Percentiles rank a stretch among this genome's conserved stretches.
These are phyloP conservation scores for Dalbergia cultrata DNA, from an alignment of 306 rosid species.

Conservation along the genomic window DNA sequence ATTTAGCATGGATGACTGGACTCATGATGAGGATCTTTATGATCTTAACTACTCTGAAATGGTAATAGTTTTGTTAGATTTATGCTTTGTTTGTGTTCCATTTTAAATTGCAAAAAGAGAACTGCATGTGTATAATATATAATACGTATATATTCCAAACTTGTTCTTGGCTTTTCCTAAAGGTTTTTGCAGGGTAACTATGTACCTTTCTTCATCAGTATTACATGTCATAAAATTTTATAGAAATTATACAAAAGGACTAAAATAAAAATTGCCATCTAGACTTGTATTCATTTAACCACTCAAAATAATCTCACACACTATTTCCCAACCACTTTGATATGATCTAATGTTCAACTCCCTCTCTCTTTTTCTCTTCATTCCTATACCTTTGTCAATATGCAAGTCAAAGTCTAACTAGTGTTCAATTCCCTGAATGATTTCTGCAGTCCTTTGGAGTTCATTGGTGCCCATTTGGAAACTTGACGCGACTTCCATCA, in stretches of 20 bases:
- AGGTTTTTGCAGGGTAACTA: neutral
- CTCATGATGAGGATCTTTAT: constrained; percentile 94
- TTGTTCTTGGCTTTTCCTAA: constrained; percentile 23
- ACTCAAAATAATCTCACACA: neutral
- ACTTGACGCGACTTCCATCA: constrained; percentile 83
- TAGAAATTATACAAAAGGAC: constrained; percentile 1
- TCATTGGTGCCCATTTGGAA: constrained; percentile 99
- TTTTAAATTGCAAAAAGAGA: constrained; percentile 30
- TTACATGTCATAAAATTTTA: constrained; percentile 13
- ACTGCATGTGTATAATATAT: neutral
- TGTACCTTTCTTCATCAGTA: neutral
- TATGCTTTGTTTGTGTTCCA: constrained; percentile 35
- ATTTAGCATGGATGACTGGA: constrained; percentile 88
- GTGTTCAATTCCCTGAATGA: constrained; percentile 42
- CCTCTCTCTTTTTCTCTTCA: constrained; percentile 9
- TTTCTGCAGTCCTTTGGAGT: constrained; percentile 94
- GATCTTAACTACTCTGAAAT: constrained; percentile 94
- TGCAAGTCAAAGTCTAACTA: constrained; percentile 18
- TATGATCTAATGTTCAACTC: neutral
- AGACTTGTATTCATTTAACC: neutral
- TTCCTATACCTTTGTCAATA: constrained; percentile 5
- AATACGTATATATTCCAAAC: neutral
- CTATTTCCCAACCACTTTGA: neutral
- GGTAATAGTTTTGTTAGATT: constrained; percentile 59
- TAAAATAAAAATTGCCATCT: neutral